These are phyloP conservation scores for Fragilaria crotonensis DNA, from an alignment of 108 stramenopile genomes.

Conservation along the genomic window DNA sequence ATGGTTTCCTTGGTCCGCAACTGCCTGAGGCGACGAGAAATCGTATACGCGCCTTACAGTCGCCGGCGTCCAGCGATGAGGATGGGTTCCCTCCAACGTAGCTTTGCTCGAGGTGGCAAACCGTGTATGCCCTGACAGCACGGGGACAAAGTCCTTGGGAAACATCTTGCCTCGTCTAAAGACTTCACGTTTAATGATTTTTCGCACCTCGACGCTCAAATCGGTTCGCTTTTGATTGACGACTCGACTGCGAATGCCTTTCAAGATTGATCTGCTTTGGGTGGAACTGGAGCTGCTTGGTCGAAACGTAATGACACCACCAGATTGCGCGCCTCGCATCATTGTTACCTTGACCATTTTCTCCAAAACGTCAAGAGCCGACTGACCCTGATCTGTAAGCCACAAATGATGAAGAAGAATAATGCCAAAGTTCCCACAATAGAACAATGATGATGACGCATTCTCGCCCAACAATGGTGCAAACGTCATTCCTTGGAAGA, in stretches of 20 bases:
- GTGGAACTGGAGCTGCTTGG: neutral
- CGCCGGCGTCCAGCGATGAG: slow-evolving; percentile 60
- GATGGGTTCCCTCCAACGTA: slow-evolving; percentile 75
- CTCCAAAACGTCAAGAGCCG: slow-evolving; percentile 59
- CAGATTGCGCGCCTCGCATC: slow-evolving; percentile 85
- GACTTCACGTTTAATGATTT: slow-evolving; percentile 24
- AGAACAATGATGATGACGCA: slow-evolving; percentile 16
- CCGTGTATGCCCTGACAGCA: slow-evolving; percentile 65
- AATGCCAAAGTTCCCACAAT: slow-evolving; percentile 80
- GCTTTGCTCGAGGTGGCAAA: slow-evolving; percentile 70
- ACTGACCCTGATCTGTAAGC: slow-evolving; percentile 41
- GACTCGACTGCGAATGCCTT: slow-evolving; percentile 57
- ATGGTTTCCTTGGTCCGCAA: neutral
- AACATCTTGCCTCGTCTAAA: neutral
- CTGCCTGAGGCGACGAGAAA: neutral
- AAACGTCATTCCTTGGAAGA: slow-evolving; percentile 10
- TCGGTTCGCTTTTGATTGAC: slow-evolving; percentile 78
- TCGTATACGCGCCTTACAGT: slow-evolving; percentile 18
- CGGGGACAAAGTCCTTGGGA: slow-evolving; percentile 17
- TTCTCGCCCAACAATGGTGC: neutral
- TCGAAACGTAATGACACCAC: slow-evolving; percentile 46
- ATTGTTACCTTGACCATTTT: slow-evolving; percentile 78
- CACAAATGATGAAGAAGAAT: slow-evolving; percentile 62
- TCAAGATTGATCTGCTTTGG: neutral
- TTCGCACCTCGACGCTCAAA: slow-evolving; percentile 42